Base-by-base conservation (phyloP, 345 rosid genomes). In the Clarkia xantiana region DNA sequence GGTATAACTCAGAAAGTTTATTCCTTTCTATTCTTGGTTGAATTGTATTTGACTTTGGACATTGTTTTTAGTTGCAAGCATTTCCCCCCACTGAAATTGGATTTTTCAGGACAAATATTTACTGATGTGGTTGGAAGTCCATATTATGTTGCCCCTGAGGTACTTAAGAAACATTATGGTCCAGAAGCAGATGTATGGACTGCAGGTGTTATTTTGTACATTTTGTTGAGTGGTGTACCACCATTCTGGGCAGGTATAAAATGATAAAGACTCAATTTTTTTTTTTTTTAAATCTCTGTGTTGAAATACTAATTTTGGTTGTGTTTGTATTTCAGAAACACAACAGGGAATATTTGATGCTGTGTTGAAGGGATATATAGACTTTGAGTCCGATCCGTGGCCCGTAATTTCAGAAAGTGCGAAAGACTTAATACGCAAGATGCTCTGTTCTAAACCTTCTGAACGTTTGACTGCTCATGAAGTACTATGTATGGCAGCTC, bases 161-260 rank as follows among this genome's bases (percentile, higher is more conserved):
- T 90, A 36, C 93, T 91, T 40, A 81, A 76, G 22, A 91, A 91
- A 73, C 81, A 74, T 59, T 90, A 83, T 52, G 96, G 97, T 49
- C 97, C 91, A 16, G 95, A 67, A 68, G 97, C 97, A 18, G 97
- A 90, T 66, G 97, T 90, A 41, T 90, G 97, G 97, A 90, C 97
- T 14, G 95, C 95, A 34, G 97, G 97, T 53, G 88, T 90, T 66
- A 90, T 90, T 64, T 61, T 90, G 59, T 90, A 90, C 58, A 90
- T 90, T 64, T 70, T 90, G 79, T 75, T 90, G 55, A 86, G 97
- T 65, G 97, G 97, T 41, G 97, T 90, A 60, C 97, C 97, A 15
- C 97, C 97, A 42, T 90, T 89, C 66, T 90, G 98, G 96, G 98
- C 98, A 68, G 98, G 98, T 90, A 67, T 23, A 1, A n/a, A 15